These are phyloP conservation scores for Neonectria faginata DNA, from an alignment of 2,329 filamentous ascomycete genomes.

Conservation along the genomic window DNA sequence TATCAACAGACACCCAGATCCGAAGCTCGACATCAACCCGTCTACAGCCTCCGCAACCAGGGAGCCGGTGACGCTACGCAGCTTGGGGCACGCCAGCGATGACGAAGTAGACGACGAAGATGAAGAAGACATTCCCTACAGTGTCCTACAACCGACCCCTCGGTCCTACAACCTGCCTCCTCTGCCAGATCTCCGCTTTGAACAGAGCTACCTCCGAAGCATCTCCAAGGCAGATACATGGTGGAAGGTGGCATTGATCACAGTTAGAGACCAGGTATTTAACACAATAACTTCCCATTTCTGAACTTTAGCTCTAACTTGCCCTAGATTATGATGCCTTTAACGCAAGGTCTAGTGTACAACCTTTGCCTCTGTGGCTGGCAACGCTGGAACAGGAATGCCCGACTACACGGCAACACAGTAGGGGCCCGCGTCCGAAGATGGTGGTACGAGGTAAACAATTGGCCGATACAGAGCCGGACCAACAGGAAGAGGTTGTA, in stretches of 20 bases:
- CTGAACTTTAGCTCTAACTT: background rate
- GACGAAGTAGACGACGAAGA: conserved; percentile 59
- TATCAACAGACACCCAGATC: conserved; percentile 78
- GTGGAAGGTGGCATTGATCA: conserved; percentile 86
- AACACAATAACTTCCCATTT: background rate
- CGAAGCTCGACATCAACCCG: conserved; percentile 81
- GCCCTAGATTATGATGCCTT: conserved; percentile 80
- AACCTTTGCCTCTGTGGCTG: conserved; percentile 87
- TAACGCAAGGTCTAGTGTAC: conserved; percentile 90
- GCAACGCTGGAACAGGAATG: conserved; percentile 87
- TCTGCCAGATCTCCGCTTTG: conserved; percentile 92
- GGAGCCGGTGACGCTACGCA: conserved; percentile 45
- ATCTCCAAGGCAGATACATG: conserved; percentile 83
- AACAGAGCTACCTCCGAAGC: conserved; percentile 96
- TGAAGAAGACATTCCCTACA: conserved; percentile 77
- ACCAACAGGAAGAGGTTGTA: conserved; percentile 13
- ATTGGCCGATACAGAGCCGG: conserved; percentile 77
- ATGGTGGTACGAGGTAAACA: conserved; percentile 97
- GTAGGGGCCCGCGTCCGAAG: conserved; percentile 81
- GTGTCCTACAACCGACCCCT: conserved; percentile 68
- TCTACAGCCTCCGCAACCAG: conserved; percentile 77
- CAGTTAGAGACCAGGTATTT: conserved; percentile 84
- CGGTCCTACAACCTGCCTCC: conserved; percentile 64
- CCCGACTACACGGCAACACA: conserved; percentile 80
- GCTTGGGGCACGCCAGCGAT: conserved; percentile 35